Evolutionary conservation across 805 yeast genomes (phyloP).

Genomic region (Isabelozyma gotoi): DNA sequence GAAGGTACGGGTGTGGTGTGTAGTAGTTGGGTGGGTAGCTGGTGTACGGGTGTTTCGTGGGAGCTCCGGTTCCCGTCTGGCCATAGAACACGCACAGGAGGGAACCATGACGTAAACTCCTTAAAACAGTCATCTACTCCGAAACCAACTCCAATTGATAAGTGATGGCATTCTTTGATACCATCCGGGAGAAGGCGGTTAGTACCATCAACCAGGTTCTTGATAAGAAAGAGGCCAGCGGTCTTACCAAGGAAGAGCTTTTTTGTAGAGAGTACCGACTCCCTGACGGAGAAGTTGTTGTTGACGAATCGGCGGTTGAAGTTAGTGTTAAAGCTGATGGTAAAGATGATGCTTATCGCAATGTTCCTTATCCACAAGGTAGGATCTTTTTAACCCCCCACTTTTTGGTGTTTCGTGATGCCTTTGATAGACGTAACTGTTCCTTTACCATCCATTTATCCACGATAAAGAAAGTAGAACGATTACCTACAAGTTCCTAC

Average conservation of each 20-base stretch:
- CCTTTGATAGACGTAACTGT: conserved; percentile 66
- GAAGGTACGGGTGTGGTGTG: not conserved
- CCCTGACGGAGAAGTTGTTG: conserved; percentile 67
- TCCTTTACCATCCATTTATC: conserved; percentile 71
- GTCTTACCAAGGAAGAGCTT: conserved; percentile 65
- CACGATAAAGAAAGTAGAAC: conserved; percentile 79
- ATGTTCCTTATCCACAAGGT: conserved; percentile 50
- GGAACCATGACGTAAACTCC: not conserved
- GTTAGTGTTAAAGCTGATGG: conserved; percentile 28
- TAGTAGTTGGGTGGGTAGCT: no score
- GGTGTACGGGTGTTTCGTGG: not conserved
- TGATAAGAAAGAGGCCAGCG: conserved; percentile 41
- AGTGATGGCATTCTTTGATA: conserved; percentile 53
- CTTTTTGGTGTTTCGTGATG: conserved; percentile 72
- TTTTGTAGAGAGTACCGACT: conserved; percentile 67
- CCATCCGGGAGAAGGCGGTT: conserved; percentile 47
- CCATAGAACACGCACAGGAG: not conserved
- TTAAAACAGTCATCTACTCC: not conserved
- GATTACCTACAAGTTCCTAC: conserved; percentile 73
- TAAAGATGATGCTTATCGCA: conserved; percentile 17
- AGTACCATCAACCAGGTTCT: conserved; percentile 42
- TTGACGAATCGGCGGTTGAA: conserved; percentile 71
- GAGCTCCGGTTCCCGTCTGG: no score
- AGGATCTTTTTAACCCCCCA: conserved; percentile 69
- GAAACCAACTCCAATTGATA: not conserved